Base-by-base conservation (phyloP, 352 stramenopile genomes). In the Phytophthora podocarpi region DNA sequence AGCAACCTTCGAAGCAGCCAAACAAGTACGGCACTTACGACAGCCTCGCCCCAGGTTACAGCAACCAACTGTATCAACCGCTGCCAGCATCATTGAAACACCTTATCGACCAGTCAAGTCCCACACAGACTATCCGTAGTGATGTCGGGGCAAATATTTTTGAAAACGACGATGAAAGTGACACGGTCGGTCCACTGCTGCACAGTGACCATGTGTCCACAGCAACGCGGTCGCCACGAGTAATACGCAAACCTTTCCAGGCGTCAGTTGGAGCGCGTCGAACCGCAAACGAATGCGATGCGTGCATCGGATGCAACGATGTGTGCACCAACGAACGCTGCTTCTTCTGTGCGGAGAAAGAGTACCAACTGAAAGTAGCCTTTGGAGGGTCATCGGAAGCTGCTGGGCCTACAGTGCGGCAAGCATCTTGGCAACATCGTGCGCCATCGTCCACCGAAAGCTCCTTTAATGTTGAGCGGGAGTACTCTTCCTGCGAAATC, bases 401-500 rank as follows among this genome's bases (percentile, higher is more conserved):
- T 16, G 26, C 54, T 26, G 56, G 54, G 8, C 50, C 64, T n/a
- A 66, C 57, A 20, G 47, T 53, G 26, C 64, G 59, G 18, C 52
- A 74, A 49, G 30, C 41, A 43, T 30, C 50, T 36, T 67, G 68
- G 68, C 59, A 74, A 30, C 68, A 77, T 46, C 59, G 58, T 10
- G 27, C 45, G 9, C 59, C 64, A 35, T 65, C 59, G 18, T 70
- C 65, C 13, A 39, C 37, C 15, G 59, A 76, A 27, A 73, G 64
- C 35, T 74, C 53, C 21, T 70, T 70, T 48, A 72, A 70, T 15
- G 57, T 78, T 28, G 70, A 82, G 12, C 81, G 84, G 6, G 80
- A 85, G 34, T 93, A 89, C 58, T 97, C 93, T 4, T 92, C 89
- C 27, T 97, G 89, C 43, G 87, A 98, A 69, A 69, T 98, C 18